Conservation (phyloP, 495 filamentous ascomycete species). For the Daldinia bambusicola region DNA sequence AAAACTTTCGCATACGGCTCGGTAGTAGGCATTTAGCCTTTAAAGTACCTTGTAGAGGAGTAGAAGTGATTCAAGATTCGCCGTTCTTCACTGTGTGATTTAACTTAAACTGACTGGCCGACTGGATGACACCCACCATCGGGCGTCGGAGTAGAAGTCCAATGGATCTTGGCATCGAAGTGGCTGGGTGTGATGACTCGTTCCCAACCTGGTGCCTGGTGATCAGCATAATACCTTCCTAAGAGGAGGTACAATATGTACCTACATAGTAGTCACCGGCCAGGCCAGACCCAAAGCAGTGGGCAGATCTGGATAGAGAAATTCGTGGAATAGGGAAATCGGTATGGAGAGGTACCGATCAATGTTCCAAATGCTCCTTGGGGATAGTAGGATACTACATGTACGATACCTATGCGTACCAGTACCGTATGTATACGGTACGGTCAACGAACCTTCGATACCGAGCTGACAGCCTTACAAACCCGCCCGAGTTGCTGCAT, state of each 20-base stretch:
- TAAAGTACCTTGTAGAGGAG: slow-evolving; percentile 1
- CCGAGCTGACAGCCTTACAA: slow-evolving; percentile 8
- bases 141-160: slow-evolving; percentile 15
- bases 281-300: slow-evolving; percentile 25
- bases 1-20: not conserved
- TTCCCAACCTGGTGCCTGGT: slow-evolving; percentile 36
- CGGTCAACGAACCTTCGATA: not conserved
- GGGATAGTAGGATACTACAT: no score
- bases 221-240: slow-evolving; percentile 36
- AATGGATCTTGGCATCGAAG: slow-evolving; percentile 2
- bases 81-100: slow-evolving; percentile 22
- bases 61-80: slow-evolving; percentile 13
- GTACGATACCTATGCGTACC: not conserved
- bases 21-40: not conserved
- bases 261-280: slow-evolving; percentile 17
- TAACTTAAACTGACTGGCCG: no score
- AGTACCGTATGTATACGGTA: not conserved
- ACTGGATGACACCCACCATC: slow-evolving; percentile 7
- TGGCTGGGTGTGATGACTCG: slow-evolving; percentile 35
- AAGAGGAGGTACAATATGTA: slow-evolving; percentile 10
- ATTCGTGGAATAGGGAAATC: not conserved
- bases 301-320: slow-evolving; percentile 10
- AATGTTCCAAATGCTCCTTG: no score
- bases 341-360: not conserved
- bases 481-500: not conserved